Conservation (phyloP, 2,329 filamentous ascomycete genomes). For the Colletotrichum coccodes region DNA sequence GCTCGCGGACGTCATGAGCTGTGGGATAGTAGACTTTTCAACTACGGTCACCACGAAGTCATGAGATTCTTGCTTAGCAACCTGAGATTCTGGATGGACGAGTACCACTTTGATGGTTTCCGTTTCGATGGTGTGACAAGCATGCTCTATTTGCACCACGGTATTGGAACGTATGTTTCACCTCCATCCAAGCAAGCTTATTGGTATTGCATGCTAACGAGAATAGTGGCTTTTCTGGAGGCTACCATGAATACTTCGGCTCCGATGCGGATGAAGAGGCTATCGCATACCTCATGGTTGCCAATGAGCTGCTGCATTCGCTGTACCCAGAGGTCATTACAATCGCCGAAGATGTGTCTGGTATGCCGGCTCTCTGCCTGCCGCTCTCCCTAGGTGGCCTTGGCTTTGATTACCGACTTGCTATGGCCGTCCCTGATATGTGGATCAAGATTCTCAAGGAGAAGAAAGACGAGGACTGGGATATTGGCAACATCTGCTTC, state of each 20-base stretch:
- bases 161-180: conserved; percentile 86
- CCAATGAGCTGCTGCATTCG: conserved; percentile 94
- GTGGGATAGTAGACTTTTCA: conserved; percentile 97
- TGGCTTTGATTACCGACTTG: conserved; percentile 96
- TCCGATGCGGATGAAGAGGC: conserved; percentile 90
- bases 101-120: conserved; percentile 97
- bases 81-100: conserved; percentile 98
- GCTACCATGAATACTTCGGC: conserved; percentile 98
- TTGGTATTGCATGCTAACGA: conserved; percentile 36
- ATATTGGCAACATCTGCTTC: conserved; percentile 85
- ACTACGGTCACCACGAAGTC: conserved; percentile 95
- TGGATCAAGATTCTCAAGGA: conserved; percentile 99
- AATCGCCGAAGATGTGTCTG: conserved; percentile 96
- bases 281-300: conserved; percentile 93
- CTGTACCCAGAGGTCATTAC: conserved; percentile 90
- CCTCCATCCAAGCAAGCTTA: not conserved
- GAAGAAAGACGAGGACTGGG: conserved; percentile 89
- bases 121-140: conserved; percentile 98
- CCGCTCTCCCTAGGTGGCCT: conserved; percentile 87
- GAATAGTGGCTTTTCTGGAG: conserved; percentile 90
- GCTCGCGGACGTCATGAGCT: conserved; percentile 86
- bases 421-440: conserved; percentile 98
- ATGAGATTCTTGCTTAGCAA: conserved; percentile 96
- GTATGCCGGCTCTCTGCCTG: conserved; percentile 96
- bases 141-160: conserved; percentile 96